These are phyloP conservation scores for Ogataea nonfermentans DNA, from an alignment of 805 yeast species.

Conservation along the genomic window DNA sequence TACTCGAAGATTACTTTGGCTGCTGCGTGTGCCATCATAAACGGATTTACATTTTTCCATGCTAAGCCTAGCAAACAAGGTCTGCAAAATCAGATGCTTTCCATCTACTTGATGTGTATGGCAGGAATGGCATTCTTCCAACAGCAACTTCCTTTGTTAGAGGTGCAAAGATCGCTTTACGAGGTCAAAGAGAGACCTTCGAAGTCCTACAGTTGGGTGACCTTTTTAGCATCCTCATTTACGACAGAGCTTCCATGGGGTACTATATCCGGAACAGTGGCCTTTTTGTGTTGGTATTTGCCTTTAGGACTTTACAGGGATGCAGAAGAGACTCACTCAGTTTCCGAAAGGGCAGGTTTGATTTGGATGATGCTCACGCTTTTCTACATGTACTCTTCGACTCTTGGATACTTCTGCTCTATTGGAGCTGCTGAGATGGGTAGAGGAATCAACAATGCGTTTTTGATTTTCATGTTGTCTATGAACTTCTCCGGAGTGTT, in stretches of 20 bases:
- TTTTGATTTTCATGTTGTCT: constrained; percentile 54
- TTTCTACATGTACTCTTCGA: constrained; percentile 51
- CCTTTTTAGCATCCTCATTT: constrained; percentile 59
- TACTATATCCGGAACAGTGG: constrained; percentile 53
- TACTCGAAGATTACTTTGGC: constrained; percentile 55
- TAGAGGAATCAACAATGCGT: constrained; percentile 59
- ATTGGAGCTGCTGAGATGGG: constrained; percentile 55
- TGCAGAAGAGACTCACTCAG: constrained; percentile 46
- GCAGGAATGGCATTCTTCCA: constrained; percentile 53
- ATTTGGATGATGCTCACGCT: constrained; percentile 37
- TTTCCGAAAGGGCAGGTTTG: constrained; percentile 50
- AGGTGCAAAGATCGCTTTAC: constrained; percentile 57
- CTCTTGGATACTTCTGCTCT: constrained; percentile 54
- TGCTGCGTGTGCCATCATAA: constrained; percentile 52
- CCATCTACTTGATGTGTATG: constrained; percentile 62
- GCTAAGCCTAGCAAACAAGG: constrained; percentile 58
- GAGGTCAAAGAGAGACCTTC: constrained; percentile 72
- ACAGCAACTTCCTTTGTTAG: constrained; percentile 59
- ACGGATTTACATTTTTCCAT: constrained; percentile 65
- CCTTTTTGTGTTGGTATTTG: constrained; percentile 61
- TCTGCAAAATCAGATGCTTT: constrained; percentile 76
- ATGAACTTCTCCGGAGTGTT: constrained; percentile 74
- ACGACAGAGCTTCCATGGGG: constrained; percentile 65
- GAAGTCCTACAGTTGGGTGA: constrained; percentile 61
- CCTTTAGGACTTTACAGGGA: constrained; percentile 64